Conservation (phyloP, 352 stramenopile genomes). For the Pythium rhizo-oryzae region DNA sequence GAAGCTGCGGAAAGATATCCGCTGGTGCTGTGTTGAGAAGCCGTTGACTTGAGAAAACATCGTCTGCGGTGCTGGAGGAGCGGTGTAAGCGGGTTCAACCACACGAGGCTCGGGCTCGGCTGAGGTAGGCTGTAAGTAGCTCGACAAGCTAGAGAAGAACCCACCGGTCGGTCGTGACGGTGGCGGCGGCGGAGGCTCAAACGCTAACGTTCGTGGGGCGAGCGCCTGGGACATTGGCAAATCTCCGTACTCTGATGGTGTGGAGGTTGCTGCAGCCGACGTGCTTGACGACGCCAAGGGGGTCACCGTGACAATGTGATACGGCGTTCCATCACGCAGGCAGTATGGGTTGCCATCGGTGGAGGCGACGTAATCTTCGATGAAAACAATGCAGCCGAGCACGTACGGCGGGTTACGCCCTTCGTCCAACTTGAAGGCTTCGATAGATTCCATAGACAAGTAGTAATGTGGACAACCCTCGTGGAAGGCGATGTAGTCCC, state of each 20-base stretch:
- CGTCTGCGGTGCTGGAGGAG: constrained; percentile 14
- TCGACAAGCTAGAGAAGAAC: constrained; percentile 32
- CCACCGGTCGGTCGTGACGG: constrained; percentile 15
- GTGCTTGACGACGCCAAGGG: constrained; percentile 47
- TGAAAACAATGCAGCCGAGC: constrained; percentile 81
- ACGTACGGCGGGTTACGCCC: constrained; percentile 76
- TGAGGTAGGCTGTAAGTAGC: constrained; percentile 16
- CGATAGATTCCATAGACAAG: constrained; percentile 77
- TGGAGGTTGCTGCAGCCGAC: constrained; percentile 11
- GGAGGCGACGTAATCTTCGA: constrained; percentile 76
- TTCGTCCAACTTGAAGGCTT: constrained; percentile 67
- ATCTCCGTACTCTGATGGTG: constrained; percentile 46
- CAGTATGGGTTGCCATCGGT: constrained; percentile 70
- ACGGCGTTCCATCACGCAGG: constrained; percentile 67
- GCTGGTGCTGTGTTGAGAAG: constrained; percentile 48
- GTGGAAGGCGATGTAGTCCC: constrained; percentile 87
- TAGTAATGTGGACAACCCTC: constrained; percentile 85
- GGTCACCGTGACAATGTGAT: constrained; percentile 75
- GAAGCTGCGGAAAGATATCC: constrained; percentile 82
- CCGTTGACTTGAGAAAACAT: constrained; percentile 15
- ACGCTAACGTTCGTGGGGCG: constrained; percentile 34
- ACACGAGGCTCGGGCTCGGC: constrained; percentile 8
- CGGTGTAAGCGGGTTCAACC: constrained; percentile 4
- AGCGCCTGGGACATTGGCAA: constrained; percentile 69
- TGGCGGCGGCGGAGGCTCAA: constrained; percentile 34